Conservation (phyloP, 192 early-diverging fungal species). For the Coemansia sp. region DNA sequence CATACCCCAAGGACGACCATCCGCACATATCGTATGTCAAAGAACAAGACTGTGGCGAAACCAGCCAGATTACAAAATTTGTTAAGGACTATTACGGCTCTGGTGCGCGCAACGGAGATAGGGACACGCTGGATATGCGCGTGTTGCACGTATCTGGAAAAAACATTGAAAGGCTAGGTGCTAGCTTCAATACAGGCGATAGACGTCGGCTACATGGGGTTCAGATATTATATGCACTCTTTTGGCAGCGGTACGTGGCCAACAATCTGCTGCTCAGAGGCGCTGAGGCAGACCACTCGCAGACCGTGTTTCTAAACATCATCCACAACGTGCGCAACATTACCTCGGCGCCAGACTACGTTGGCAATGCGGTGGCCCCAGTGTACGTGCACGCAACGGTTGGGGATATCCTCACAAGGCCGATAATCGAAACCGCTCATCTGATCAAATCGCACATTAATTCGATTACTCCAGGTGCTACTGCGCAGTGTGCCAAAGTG, state of each 20-base stretch:
- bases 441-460: slow-evolving; percentile 20
- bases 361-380: slow-evolving; percentile 29
- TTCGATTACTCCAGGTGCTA: slow-evolving; percentile 25
- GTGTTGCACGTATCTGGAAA: slow-evolving; percentile 15
- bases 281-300: background rate
- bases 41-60: background rate
- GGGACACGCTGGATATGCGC: slow-evolving; percentile 2
- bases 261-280: background rate
- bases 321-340: slow-evolving; percentile 19
- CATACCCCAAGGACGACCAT: slow-evolving; percentile 9
- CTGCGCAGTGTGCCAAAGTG: slow-evolving; percentile 11
- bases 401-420: slow-evolving; percentile 9
- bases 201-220: slow-evolving; percentile 16
- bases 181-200: background rate
- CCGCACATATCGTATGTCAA: slow-evolving; percentile 13
- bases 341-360: slow-evolving; percentile 16
- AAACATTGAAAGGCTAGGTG: slow-evolving; percentile 11
- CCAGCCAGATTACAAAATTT: background rate
- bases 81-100: slow-evolving; percentile 5
- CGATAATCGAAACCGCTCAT: slow-evolving; percentile 16
- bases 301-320: slow-evolving; percentile 22
- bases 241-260: slow-evolving; percentile 27
- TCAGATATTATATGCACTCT: slow-evolving; percentile 28
- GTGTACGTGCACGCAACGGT: slow-evolving; percentile 12
- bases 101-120: background rate